phyloP scores from a whole-genome alignment of 2,329 filamentous ascomycete genomes.

The Teratosphaeria pseudoeucalypti region DNA sequence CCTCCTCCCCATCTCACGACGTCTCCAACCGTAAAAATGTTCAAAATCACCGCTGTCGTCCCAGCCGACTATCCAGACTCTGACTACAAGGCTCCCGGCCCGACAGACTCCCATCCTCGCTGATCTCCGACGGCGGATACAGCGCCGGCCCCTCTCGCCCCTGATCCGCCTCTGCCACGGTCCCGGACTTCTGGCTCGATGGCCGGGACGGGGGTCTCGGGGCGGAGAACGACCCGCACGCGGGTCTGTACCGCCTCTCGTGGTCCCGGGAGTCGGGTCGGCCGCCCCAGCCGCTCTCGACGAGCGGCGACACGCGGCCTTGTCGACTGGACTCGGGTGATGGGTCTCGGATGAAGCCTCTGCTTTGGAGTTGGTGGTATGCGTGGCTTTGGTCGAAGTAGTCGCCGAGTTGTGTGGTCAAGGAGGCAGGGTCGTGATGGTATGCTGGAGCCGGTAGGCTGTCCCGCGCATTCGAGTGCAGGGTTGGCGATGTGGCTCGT shows the following conservation, averaged over 20 bases:
- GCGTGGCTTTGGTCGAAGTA: constrained; percentile 5
- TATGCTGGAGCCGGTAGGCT: constrained; percentile 6
- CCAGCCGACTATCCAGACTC: background rate
- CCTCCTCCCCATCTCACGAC: no score
- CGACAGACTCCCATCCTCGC: constrained; percentile 8
- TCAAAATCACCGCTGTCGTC: background rate
- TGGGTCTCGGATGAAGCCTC: constrained; percentile 1
- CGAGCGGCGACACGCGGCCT: background rate
- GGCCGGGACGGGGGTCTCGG: constrained; percentile 27
- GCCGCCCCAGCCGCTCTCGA: background rate
- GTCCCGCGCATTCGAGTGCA: background rate
- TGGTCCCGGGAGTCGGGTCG: background rate
- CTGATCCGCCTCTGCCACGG: constrained; percentile 1
- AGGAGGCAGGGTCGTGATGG: constrained; percentile 4
- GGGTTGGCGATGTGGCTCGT: constrained; percentile 4
- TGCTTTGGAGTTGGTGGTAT: constrained; percentile 1
- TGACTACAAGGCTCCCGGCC: background rate
- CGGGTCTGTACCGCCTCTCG: constrained; percentile 30
- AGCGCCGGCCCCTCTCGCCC: constrained; percentile 7
- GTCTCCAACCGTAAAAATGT: no score
- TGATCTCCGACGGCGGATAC: constrained; percentile 8
- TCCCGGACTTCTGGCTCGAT: constrained; percentile 2
- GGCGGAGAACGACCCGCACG: constrained; percentile 32
- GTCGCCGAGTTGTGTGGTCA: constrained; percentile 5
- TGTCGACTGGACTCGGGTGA: constrained; percentile 6